These are phyloP conservation scores for Chiua virens DNA, from an alignment of 768 basidiomycete genomes.

Conservation along the genomic window DNA sequence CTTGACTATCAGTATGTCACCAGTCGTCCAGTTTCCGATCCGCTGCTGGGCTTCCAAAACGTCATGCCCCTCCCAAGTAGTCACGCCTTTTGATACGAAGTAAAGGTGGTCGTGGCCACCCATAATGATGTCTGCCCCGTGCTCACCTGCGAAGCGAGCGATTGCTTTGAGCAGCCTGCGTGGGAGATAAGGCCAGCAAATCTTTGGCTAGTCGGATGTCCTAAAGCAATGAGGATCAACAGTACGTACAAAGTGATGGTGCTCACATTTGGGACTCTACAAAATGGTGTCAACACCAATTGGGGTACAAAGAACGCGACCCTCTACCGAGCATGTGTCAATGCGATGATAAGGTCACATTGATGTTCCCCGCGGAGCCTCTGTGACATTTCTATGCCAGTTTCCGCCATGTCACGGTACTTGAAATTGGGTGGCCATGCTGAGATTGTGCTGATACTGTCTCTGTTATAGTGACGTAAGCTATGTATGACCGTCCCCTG, in stretches of 20 bases:
- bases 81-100: constrained; percentile 63
- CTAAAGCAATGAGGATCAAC: constrained; percentile 34
- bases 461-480: constrained; percentile 40
- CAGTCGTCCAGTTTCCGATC: constrained; percentile 65
- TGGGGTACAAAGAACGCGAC: no score
- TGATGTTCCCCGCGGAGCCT: constrained; percentile 64
- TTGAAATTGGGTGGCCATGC: constrained; percentile 79
- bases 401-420: constrained; percentile 69
- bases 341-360: constrained; percentile 78
- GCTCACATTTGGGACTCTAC: constrained; percentile 19
- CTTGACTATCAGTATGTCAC: constrained; percentile 70
- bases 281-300: no score
- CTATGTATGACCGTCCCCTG: background rate
- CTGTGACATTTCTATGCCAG: constrained; percentile 65
- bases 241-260: background rate
- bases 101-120: constrained; percentile 88
- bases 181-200: constrained; percentile 56
- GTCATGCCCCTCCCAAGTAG: constrained; percentile 63
- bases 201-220: constrained; percentile 66
- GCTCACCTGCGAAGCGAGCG: constrained; percentile 44
- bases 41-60: constrained; percentile 46
- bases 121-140: constrained; percentile 77
- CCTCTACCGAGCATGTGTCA: constrained; percentile 53
- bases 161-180: constrained; percentile 42
- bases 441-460: constrained; percentile 84